Evolutionary conservation across 2,329 filamentous ascomycete genomes (phyloP), one percentile per base, ranked within the genome.

Genomic region (Claviceps africana): DNA sequence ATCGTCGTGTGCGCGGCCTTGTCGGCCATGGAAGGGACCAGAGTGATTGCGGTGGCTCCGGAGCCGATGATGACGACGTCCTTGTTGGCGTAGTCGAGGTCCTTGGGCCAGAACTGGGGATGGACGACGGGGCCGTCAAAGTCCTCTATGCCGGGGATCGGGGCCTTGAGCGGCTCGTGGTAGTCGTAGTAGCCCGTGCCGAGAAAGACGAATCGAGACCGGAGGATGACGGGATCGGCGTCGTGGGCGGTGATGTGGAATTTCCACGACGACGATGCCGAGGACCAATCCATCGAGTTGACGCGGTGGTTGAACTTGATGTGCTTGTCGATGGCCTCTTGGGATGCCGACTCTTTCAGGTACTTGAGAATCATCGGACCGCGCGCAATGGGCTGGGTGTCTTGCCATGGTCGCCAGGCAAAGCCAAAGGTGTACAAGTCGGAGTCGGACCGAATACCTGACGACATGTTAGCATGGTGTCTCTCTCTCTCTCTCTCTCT

Each of bases 31-130:
- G 74, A 76, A 0, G 86, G 87, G 6, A 91, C 65, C 1, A 93
- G 72, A 0, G 86, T 90, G 47, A 90, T 70, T 5, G 86, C 83
- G 0, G 87, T 91, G 2, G 86, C 86, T 17, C 87, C 87, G 17
- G 77, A 82, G 35, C 86, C 86, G 57, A 90, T 79, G 54, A 89
- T 72, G 46, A 86, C 77, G 21, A 89, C 71, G 35, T 77, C 76
- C 67, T 88, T 86, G 63, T 72, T 71, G 5, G 71, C 65, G 63
- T 83, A 82, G 59, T 85, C 75, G 42, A 84, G 67, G 50, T 81
- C 73, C 48, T 81, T 70, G 0, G 83, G 82, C 85, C 85, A 88
- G 70, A 83, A 86, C 58, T 86, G 83, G 0, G 83, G 82, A 57
- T 86, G 83, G 17, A 84, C 68, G n/a, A 79, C 68, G 44, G 71